Evolutionary conservation across 768 basidiomycete species (phyloP), one percentile per base, ranked within the genome.

Genomic region (Trametes sanguinea): DNA sequence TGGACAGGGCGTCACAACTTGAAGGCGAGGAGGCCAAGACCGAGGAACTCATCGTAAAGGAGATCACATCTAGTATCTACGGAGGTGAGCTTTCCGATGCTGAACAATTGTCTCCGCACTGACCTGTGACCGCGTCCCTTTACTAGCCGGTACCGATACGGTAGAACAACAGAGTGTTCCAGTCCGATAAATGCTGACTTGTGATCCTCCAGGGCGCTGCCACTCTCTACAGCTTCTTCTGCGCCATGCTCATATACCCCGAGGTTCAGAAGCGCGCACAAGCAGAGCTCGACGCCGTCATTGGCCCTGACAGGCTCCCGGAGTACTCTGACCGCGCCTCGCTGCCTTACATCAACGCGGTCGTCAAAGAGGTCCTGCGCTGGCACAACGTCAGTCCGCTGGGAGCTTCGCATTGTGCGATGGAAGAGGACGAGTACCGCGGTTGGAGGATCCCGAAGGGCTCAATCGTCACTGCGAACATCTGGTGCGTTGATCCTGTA

Each of bases 381-480:
- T 67, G 63, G 57, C 62, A 58, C 35, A 45, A 30, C 47, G 45
- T 64, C 17, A 42, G 35, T 5, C 61, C 65, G 4, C 43, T 66
- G 0, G 61, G 61, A 1, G 37, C 59, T 1, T 22, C 60, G 1
- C 80, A 81, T 62, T 61, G 69, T 11, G 74, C 69, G 45, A 75
- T 70, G 2, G 65, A 76, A 42, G 77, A 79, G 63, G 77, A 78
- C 66, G 76, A 72, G 4, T 79, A 78, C 59, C 67, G 69, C 8
- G 78, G 77, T 5, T 65, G 75, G 51, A 76, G 74, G 57, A 78
- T 80, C 32, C 77, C 76, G 0, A 69, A 73, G 51, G 74, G 75
- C 14, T 39, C 65, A 2, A 54, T 62, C 10, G 35, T 71, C 10
- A n/a, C 69, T 8, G 42, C 63, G 6, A 67, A 67, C 33, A 44